Base-by-base conservation (phyloP, 176 grass and related monocot species). In the Phyllostachys edulis region DNA sequence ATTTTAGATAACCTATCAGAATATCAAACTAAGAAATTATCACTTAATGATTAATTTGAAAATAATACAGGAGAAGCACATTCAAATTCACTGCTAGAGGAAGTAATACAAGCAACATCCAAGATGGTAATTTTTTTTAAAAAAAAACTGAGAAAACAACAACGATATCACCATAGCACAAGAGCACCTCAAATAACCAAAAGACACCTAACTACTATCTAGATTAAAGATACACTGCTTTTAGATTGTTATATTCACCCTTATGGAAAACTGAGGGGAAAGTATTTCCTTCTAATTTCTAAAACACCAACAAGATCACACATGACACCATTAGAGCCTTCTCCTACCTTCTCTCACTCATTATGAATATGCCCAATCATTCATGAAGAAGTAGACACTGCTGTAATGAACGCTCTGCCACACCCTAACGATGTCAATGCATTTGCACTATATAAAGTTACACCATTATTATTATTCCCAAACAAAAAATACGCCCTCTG, bases 1-100 rank as follows among this genome's bases (percentile, higher is more conserved):
- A 56, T 27, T 65, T 69, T 17, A 82, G 44, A 71, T 47, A 77
- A 60, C 41, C 41, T 80, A 20, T 29, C 29, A 29, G 21, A 85
- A 75, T 47, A 44, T 26, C 38, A 73, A 67, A 71, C 12, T 5
- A 76, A 70, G 83, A 73, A 6, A 55, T 24, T 21, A 12, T 40
- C 9, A 42, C 21, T n/a, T 36, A 64, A 40, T 63, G 32, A 64
- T 39, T 82, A 63, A 11, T 51, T 34, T 73, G 4, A 52, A 52
- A 73, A 73, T 10, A 74, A 74, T 74, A 32, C 47, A 11, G 16
- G 16, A 11, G 9, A 73, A 74, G 54, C 36, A 16, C 45, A 21
- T 74, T 74, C 27, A 20, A 52, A 52, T 74, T 52, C 71, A 73
- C 7, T 20, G 1, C 15, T 27, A 63, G 26, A 26, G 62, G 60